Conservation (phyloP, 148 eudicot species). For the Rhododendron simsii region DNA sequence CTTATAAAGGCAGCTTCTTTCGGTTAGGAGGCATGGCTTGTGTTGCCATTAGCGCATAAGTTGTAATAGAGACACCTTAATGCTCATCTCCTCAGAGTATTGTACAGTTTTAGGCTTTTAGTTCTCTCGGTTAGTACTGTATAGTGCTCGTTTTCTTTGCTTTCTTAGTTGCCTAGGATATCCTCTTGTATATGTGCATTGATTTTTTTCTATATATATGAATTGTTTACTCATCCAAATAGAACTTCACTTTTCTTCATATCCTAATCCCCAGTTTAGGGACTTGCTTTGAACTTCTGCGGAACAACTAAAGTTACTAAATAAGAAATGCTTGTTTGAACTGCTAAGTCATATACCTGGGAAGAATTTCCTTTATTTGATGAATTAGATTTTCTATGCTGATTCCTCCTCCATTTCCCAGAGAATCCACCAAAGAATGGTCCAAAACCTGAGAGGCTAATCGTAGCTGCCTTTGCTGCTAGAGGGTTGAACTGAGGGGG, state of each 20-base stretch:
- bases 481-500: slow-evolving; percentile 78
- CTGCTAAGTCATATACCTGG: slow-evolving; percentile 39
- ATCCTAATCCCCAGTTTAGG: background rate
- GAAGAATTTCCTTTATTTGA: slow-evolving; percentile 61
- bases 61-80: background rate
- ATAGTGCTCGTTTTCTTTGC: background rate
- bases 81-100: background rate
- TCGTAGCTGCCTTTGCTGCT: slow-evolving; percentile 95
- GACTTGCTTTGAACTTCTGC: background rate
- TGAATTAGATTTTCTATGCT: slow-evolving; percentile 45
- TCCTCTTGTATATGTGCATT: background rate
- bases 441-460: slow-evolving; percentile 82
- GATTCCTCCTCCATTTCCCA: slow-evolving; percentile 66
- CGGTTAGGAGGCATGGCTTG: background rate
- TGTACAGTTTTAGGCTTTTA: background rate
- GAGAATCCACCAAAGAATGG: slow-evolving; percentile 83
- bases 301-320: background rate
- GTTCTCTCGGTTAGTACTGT: background rate
- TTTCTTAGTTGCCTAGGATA: background rate
- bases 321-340: background rate
- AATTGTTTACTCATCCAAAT: background rate
- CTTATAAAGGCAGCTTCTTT: background rate
- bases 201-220: background rate
- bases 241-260: background rate
- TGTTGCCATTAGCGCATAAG: background rate